Evolutionary conservation across 169 alveolate genomes (phyloP), one percentile per base, ranked within the genome.

Genomic region (Plasmodium cynomolgi): DNA sequence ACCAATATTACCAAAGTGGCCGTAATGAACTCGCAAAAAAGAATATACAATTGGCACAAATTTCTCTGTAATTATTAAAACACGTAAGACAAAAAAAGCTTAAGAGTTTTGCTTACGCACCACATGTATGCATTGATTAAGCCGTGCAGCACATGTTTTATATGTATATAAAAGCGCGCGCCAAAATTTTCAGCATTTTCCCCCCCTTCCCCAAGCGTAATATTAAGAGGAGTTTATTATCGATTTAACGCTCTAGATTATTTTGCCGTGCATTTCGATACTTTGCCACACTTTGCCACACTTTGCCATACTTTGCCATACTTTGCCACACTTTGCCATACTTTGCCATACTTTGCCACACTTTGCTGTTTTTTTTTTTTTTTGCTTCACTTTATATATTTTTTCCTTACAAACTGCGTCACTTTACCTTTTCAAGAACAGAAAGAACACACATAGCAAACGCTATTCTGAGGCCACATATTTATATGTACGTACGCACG

Each of bases 181-280:
- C 71, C 26, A 33, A 80, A 80, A 39, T 2, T 33, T 17, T 80
- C n/a, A 39, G 26, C 29, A 33, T 33, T 80, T 80, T 39, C 26
- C 23, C 23, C 62, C 9, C 56, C n/a, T 3, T 44, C n/a, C 56
- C 62, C 23, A 50, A 50, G 62, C 62, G 62, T 50, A 50, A 50
- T 80, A 80, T 80, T 26, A 39, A 39, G 20, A 15, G 84, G 13
- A 80, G 34, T 80, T 33, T 80, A 80, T 4, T 33, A 77, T 11
- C 68, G 20, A 81, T 29, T 81, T 23, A 50, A 81, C 47, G 88
- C 68, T 81, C 88, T 81, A 81, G 88, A 81, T 50, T 80, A 80
- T 33, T 15, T 79, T 33, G 17, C 56, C 56, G 56, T 44, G 56
- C 0, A n/a, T 8, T 44, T 44, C 56, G 56, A 44, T 44, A 44